Evolutionary conservation across 1,139 yeast genomes (phyloP).

Genomic region (Suzukiozyma palmioleophila): DNA sequence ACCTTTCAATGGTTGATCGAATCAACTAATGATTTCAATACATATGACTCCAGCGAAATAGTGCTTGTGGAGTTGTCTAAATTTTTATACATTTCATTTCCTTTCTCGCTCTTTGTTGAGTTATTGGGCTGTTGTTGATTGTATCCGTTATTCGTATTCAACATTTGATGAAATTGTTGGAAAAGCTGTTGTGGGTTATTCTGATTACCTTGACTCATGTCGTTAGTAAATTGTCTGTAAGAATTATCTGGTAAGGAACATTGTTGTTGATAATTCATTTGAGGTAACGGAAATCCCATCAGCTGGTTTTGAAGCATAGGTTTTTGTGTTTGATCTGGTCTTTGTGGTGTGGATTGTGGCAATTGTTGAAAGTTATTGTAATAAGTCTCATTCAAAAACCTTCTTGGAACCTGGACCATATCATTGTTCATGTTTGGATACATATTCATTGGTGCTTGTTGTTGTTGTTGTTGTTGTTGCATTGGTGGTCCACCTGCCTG

Average conservation of each 20-base stretch:
- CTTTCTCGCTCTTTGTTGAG: conserved; percentile 5
- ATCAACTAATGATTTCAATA: conserved; percentile 41
- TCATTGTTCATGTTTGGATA: conserved; percentile 1
- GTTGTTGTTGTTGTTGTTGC: background rate
- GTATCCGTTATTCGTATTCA: conserved; percentile 2
- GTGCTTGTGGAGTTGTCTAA: conserved; percentile 2
- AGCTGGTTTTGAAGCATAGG: conserved; percentile 5
- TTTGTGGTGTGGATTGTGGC: background rate
- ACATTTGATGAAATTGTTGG: conserved; percentile 6
- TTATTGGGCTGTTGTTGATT: background rate
- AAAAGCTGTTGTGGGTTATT: conserved; percentile 3
- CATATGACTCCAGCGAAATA: conserved; percentile 29
- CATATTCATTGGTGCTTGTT: background rate
- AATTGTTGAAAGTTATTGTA: background rate
- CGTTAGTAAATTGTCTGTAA: background rate
- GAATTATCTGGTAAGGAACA: background rate
- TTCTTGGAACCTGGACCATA: conserved; percentile 1
- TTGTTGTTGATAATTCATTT: conserved; percentile 4
- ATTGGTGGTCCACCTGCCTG: background rate
- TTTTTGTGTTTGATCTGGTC: conserved; percentile 4
- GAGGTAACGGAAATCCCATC: conserved; percentile 2
- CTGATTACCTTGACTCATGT: background rate
- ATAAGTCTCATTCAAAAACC: background rate
- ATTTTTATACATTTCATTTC: conserved; percentile 6
- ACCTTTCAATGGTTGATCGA: conserved; percentile 30